Evolutionary conservation across 2,329 filamentous ascomycete genomes (phyloP), one percentile per base, ranked within the genome.

Genomic region (Botrytis galanthina): DNA sequence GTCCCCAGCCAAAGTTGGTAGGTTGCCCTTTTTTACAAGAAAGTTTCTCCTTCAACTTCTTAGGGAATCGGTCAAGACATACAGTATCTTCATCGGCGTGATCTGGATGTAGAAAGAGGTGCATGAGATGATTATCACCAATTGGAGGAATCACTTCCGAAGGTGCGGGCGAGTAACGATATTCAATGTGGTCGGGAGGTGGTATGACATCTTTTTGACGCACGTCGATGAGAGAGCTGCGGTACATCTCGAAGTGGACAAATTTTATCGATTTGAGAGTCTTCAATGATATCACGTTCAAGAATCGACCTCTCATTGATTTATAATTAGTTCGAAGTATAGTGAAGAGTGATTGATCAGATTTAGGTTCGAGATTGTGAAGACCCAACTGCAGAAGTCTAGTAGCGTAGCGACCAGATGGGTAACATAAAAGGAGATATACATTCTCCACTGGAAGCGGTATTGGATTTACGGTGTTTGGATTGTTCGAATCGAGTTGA

Each of bases 31-130:
- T 70, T 14, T 48, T 70, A 37, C 73, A 77, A 20, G 46, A 63
- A 4, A 78, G 70, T 46, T 73, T 75, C 44, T 76, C 75, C 26
- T 73, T 77, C 44, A 77, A 29, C 72, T 78, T 78, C 44, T 78
- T 78, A 1, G 76, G 76, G 18, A 78, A 76, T 1, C 77, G 74
- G 35, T 74, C 72, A 4, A 78, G 61, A 32, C 76, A 77, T 1
- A 76, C 18, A 1, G 66, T 32, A 26, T 72, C 72, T 26, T 75
- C 62, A 4, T 73, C 74, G 14, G 76, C 76, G 29, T 75, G 71
- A 12, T 74, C 60, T 0, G 76, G 77, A 42, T 78, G 44, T 3
- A 75, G 48, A 48, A 75, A 78, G 0, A 76, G 59, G 46, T 78
- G 77, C 76, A 77, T 75, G 20, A 77, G 69, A 59, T 74, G 66